A percentile compares a stretch with the other conserved stretches of the same genome.
phyloP scores from a whole-genome alignment of 2,329 filamentous ascomycete genomes.

The Trichoderma sp. region DNA sequence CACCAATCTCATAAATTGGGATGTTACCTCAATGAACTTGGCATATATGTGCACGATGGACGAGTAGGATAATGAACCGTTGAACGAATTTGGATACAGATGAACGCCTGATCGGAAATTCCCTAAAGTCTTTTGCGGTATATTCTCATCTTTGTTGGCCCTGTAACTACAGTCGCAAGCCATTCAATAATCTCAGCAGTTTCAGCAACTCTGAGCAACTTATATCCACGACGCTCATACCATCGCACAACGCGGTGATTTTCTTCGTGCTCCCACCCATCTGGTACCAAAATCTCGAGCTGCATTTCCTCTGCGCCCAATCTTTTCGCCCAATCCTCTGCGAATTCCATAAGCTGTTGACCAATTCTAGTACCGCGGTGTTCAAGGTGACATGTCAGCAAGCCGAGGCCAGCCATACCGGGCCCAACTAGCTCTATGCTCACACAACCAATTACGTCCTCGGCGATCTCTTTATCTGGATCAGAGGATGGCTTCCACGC shows the following conservation, averaged over 20 bases:
- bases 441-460: not conserved
- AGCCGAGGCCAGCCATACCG: not conserved
- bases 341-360: not conserved
- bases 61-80: not conserved
- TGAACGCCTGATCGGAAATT: not conserved
- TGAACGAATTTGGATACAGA: not conserved
- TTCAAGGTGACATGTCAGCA: not conserved
- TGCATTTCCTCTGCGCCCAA: not conserved
- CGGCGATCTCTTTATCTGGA: not conserved
- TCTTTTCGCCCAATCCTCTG: not conserved
- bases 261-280: not conserved
- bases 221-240: not conserved
- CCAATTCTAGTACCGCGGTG: not conserved
- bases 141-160: not conserved
- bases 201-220: not conserved
- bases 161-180: not conserved
- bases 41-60: not conserved
- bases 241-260: not conserved
- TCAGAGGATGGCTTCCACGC: not conserved
- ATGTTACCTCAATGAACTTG: not conserved
- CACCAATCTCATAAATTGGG: conserved; percentile 1
- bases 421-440: not conserved
- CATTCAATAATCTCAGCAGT: not conserved
- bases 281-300: not conserved
- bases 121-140: not conserved